Conservation (phyloP, 2,329 filamentous ascomycete genomes). For the Acrocalymma vagum region DNA sequence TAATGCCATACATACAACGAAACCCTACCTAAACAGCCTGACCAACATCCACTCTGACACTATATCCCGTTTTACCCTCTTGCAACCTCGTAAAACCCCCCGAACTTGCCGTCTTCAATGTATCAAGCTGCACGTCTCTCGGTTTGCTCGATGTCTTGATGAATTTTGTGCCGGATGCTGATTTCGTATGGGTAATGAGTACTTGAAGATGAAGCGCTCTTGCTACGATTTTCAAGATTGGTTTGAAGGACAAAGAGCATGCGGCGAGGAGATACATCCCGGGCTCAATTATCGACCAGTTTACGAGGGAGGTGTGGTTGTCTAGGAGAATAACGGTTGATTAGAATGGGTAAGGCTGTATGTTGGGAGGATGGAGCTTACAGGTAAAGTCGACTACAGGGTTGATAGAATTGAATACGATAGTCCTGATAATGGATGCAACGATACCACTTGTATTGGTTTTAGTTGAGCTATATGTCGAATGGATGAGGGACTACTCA, state of each 20-base stretch:
- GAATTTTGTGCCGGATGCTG: constrained; percentile 10
- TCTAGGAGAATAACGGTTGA: constrained; percentile 12
- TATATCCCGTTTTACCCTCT: too few relatives aligned
- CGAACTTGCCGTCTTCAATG: too few relatives aligned
- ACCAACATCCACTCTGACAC: too few relatives aligned
- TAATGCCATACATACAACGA: too few relatives aligned
- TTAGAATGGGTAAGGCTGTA: neutral
- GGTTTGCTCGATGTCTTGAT: too few relatives aligned
- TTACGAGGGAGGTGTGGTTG: constrained; percentile 23
- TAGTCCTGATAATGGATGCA: constrained; percentile 31
- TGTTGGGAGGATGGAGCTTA: constrained; percentile 6
- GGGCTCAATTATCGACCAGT: constrained; percentile 37
- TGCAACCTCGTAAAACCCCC: too few relatives aligned
- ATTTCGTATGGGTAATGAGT: constrained; percentile 26
- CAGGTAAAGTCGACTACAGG: constrained; percentile 30
- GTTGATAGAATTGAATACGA: constrained; percentile 24
- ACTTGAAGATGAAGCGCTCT: constrained; percentile 25
- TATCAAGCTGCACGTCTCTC: too few relatives aligned
- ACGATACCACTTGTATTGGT: constrained; percentile 28
- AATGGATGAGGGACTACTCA: constrained; percentile 15
- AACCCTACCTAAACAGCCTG: too few relatives aligned
- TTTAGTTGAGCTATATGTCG: neutral
- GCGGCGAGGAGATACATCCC: constrained; percentile 34
- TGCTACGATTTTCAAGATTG: constrained; percentile 29
- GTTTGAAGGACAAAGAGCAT: constrained; percentile 33